Base-by-base conservation (phyloP, 2,329 filamentous ascomycete species). In the Triangularia setosa region DNA sequence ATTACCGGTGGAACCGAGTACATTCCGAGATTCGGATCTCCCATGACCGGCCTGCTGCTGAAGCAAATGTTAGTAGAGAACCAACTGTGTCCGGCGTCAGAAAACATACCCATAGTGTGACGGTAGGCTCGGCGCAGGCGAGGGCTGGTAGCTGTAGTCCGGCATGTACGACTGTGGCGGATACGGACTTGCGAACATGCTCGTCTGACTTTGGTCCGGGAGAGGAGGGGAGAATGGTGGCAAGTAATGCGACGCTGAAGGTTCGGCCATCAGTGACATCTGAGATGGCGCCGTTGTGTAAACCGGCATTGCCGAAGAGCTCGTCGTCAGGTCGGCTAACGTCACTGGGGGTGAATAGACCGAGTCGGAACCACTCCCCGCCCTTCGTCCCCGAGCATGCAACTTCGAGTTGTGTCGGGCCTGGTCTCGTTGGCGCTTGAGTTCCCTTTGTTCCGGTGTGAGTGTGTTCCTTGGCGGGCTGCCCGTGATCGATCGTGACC, bases 361-460 rank as follows among this genome's bases (percentile, higher is more conserved):
- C 8, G 72, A 73, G 28, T 70, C 69, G 8, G 71, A 72, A 30
- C 68, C 67, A 75, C 72, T 84, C 72, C 79, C 81, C 30, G 80
- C 79, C 61, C 85, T 81, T 67, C 82, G 80, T 58, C 82, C 77
- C 64, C 85, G 81, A 8, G 76, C 73, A 2, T 80, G 78, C 16
- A 83, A 73, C 72, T 88, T 88, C 6, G 83, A 82, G 68, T 86
- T 84, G 69, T 86, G 79, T 64, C 87, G 82, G 54, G 79, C 83
- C 69, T 83, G 83, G 68, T 88, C 85, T 66, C 82, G 80, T 70
- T 88, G 85, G 64, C 85, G 80, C 76, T 86, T 88, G 52, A 88
- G 73, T 71, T 87, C 85, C 67, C 86, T 82, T 73, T 88, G 85
- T 72, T 88, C 85, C 6, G 84, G 77, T 5, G 84, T 85, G 71